Conservation (phyloP, 192 early-diverging fungal genomes). For the Entophlyctis luteolus region DNA sequence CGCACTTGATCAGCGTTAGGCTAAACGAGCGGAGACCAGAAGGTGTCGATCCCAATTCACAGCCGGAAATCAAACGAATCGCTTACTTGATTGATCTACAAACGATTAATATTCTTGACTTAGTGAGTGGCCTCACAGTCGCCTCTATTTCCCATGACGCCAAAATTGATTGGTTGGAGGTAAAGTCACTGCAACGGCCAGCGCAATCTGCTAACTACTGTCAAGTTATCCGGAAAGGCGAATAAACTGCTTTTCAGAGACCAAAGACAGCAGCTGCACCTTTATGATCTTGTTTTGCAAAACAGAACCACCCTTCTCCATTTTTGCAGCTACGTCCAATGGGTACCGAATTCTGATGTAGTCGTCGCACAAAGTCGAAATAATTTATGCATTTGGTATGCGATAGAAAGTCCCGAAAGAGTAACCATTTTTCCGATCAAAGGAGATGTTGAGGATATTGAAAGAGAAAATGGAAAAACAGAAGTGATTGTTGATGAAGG, state of each 20-base stretch:
- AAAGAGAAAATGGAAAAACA: slow-evolving; percentile 55
- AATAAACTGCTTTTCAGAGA: slow-evolving; percentile 62
- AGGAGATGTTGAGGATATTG: slow-evolving; percentile 65
- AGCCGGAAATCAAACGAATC: slow-evolving; percentile 52
- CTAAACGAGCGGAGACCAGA: slow-evolving; percentile 58
- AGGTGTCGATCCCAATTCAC: too few species aligned
- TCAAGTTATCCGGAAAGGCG: slow-evolving; percentile 58
- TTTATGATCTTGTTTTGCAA: slow-evolving; percentile 51
- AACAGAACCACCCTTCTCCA: slow-evolving; percentile 49
- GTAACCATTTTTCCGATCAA: slow-evolving; percentile 67
- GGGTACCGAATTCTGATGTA: slow-evolving; percentile 64
- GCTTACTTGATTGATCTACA: slow-evolving; percentile 62
- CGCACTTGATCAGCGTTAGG: slow-evolving; percentile 60
- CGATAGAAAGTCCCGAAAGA: slow-evolving; percentile 59
- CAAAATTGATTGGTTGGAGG: slow-evolving; percentile 63
- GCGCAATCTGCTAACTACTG: slow-evolving; percentile 3
- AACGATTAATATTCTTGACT: slow-evolving; percentile 57
- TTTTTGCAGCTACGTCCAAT: slow-evolving; percentile 64
- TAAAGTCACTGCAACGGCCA: slow-evolving; percentile 9
- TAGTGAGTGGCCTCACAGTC: slow-evolving; percentile 42
- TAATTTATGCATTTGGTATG: slow-evolving; percentile 66
- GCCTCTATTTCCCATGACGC: slow-evolving; percentile 52
- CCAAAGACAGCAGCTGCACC: slow-evolving; percentile 55
- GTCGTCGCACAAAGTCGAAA: slow-evolving; percentile 57
- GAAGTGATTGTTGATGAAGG: slow-evolving; percentile 67